Evolutionary conservation across 805 yeast genomes (phyloP).

Genomic region (Pichia rugopelliculosa): DNA sequence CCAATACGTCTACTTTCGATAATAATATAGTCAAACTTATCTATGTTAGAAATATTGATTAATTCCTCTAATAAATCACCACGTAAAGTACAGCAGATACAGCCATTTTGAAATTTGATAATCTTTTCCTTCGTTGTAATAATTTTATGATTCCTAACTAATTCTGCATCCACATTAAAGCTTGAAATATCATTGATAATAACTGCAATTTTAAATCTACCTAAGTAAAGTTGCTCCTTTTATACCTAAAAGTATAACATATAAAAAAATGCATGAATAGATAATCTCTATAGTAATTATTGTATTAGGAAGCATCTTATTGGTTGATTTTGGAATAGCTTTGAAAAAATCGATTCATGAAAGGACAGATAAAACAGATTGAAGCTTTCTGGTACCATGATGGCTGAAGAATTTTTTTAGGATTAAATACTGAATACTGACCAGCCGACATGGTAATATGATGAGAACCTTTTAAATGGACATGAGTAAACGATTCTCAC

Average conservation of each 20-base stretch:
- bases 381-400: neutral
- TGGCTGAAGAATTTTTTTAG: neutral
- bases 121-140: slow-evolving; percentile 36
- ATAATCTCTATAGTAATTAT: neutral
- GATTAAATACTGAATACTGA: too few relatives aligned
- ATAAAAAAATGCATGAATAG: too few relatives aligned
- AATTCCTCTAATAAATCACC: slow-evolving; percentile 40
- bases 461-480: too few relatives aligned
- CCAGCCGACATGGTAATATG: too few relatives aligned
- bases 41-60: slow-evolving; percentile 28
- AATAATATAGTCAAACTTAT: slow-evolving; percentile 35
- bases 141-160: slow-evolving; percentile 33
- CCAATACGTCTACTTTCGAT: slow-evolving; percentile 42
- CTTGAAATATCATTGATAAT: slow-evolving; percentile 40
- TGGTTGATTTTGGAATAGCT: neutral
- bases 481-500: too few relatives aligned
- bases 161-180: slow-evolving; percentile 35
- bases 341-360: neutral
- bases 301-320: neutral
- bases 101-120: slow-evolving; percentile 40
- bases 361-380: neutral
- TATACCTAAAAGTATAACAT: too few relatives aligned
- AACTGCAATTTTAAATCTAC: slow-evolving; percentile 37
- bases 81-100: slow-evolving; percentile 42
- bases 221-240: too few relatives aligned